Evolutionary conservation across 192 early-diverging fungal species (phyloP).

Genomic region (Glomus cerebriforme): DNA sequence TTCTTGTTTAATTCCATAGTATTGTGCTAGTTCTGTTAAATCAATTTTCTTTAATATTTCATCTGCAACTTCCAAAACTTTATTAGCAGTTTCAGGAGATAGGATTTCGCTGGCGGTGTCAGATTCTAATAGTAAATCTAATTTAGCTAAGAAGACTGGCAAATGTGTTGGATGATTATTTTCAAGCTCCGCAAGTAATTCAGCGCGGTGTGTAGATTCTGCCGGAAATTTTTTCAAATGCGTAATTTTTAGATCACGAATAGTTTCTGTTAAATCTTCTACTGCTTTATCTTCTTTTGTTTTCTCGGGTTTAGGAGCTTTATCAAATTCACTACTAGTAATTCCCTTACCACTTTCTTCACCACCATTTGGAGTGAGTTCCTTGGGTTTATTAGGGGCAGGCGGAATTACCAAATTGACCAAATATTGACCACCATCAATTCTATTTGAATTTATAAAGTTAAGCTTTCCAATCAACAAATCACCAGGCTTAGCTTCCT

Average conservation of each 20-base stretch:
- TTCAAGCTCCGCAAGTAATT: slow-evolving; percentile 63
- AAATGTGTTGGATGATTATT: slow-evolving; percentile 58
- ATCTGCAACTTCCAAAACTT: slow-evolving; percentile 56
- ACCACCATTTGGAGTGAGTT: slow-evolving; percentile 38
- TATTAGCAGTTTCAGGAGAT: slow-evolving; percentile 50
- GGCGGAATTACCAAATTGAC: slow-evolving; percentile 56
- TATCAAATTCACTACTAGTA: neutral
- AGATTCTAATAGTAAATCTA: slow-evolving; percentile 59
- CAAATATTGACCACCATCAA: slow-evolving; percentile 52
- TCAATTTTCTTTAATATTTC: slow-evolving; percentile 63
- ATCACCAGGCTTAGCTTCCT: slow-evolving; percentile 79
- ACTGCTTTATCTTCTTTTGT: slow-evolving; percentile 51
- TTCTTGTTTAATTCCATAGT: slow-evolving; percentile 62
- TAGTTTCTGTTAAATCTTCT: slow-evolving; percentile 63
- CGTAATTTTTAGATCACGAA: slow-evolving; percentile 77
- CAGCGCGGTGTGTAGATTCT: slow-evolving; percentile 55
- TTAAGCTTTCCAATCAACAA: slow-evolving; percentile 70
- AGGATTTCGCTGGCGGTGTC: slow-evolving; percentile 48
- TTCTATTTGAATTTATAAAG: slow-evolving; percentile 47
- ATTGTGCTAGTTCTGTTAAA: slow-evolving; percentile 61
- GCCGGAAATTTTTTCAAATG: slow-evolving; percentile 77
- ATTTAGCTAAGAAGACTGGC: slow-evolving; percentile 53
- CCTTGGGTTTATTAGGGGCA: slow-evolving; percentile 49
- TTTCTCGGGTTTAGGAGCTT: slow-evolving; percentile 38
- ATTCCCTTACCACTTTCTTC: neutral